Base-by-base conservation (phyloP, 2,329 filamentous ascomycete genomes). In the Ophiosphaerella narmari region DNA sequence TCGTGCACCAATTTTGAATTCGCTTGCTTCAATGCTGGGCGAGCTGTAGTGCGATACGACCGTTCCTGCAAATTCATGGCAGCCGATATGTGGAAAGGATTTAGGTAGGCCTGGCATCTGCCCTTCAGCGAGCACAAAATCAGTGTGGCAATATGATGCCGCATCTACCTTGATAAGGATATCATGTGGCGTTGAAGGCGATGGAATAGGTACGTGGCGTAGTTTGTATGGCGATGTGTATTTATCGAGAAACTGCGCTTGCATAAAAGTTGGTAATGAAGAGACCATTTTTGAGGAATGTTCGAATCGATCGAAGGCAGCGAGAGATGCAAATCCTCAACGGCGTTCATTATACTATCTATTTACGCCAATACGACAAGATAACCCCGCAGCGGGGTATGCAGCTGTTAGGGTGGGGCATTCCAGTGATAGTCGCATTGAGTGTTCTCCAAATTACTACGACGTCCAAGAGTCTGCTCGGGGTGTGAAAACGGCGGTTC, bases 101-200 rank as follows among this genome's bases (percentile, higher is more conserved):
- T 67, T 66, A 1, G 77, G 75, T 24, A 69, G 54, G 1, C 60
- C 62, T 6, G 58, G 60, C 66, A 74, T 68, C 33, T 67, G 55
- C 12, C 73, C 73, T 33, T 67, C 52, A 26, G 72, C 68, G 14
- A 76, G 61, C 7, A 75, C 68, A 23, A 61, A 67, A 44, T 76
- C 74, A 9, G 76, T 79, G 56, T 79, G 77, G 61, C 76, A 79
- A 56, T 79, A 80, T 1, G 75, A 78, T 8, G 76, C 76, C 5
- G 77, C 77, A 40, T 75, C 71, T 33, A 80, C 77, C 48, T 72
- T 72, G 59, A 80, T 73, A 14, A 80, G 71, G 21, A 80, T 42
- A 49, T 79, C 77, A 52, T 78, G 50, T 3, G 68, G 64, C n/a
- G 59, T 33, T 21, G 57, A 43, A 4, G 62, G 55, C 26, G 41